Percentiles rank a stretch among this genome's conserved stretches.
Conservation (phyloP, 768 basidiomycete genomes). For the Lentinus tigrinus region DNA sequence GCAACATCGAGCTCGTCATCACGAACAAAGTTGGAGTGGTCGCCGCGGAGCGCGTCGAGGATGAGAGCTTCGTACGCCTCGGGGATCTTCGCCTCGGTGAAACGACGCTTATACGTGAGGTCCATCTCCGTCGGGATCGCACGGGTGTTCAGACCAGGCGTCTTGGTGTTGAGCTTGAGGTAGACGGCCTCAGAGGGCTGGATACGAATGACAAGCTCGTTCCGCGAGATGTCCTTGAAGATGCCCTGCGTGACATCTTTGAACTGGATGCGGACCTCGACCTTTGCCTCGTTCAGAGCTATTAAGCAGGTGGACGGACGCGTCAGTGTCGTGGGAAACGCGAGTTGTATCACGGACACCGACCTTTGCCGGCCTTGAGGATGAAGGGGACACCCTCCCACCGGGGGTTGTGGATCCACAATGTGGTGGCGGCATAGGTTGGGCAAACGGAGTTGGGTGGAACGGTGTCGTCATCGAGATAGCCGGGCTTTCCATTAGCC, state of each 20-base stretch:
- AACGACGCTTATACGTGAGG: conserved; percentile 94
- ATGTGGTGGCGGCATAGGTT: conserved; percentile 87
- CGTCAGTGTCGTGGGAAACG: conserved; percentile 4
- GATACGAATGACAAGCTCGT: conserved; percentile 96
- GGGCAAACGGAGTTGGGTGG: conserved; percentile 91
- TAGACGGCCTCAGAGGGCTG: conserved; percentile 97
- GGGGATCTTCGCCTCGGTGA: conserved; percentile 87
- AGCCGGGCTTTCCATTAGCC: conserved; percentile 95
- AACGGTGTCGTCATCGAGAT: conserved; percentile 94
- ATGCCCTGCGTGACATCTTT: conserved; percentile 97
- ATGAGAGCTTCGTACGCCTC: conserved; percentile 97
- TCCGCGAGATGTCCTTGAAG: conserved; percentile 93
- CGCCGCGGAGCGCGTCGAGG: conserved; percentile 93
- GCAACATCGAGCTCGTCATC: conserved; percentile 96
- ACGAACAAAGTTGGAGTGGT: conserved; percentile 98
- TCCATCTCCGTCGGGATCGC: conserved; percentile 98
- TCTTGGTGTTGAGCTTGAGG: conserved; percentile 95
- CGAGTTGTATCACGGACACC: conserved; percentile 21
- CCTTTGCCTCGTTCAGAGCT: conserved; percentile 98
- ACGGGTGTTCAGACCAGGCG: conserved; percentile 85
- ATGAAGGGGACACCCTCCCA: conserved; percentile 99
- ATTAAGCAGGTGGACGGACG: conserved; percentile 7
- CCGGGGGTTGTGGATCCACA: conserved; percentile 92
- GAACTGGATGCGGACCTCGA: conserved; percentile 97
- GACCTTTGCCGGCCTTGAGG: conserved; percentile 96